Percentiles rank a stretch among this genome's conserved stretches.
Evolutionary conservation across 2,329 filamentous ascomycete genomes (phyloP).

Genomic region (Cladosporium sp.): DNA sequence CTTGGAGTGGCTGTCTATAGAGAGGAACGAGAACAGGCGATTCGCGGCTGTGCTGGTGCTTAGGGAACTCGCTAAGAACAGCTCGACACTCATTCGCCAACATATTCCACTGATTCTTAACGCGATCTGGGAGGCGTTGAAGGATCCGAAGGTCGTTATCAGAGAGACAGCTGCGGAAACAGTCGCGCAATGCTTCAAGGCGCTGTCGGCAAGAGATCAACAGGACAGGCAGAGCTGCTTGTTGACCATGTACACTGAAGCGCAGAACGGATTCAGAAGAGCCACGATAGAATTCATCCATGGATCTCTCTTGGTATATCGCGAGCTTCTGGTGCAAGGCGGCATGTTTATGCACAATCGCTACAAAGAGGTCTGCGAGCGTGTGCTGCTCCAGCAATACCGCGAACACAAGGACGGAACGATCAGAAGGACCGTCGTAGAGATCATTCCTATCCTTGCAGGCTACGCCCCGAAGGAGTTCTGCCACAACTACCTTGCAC

Average conservation of each 20-base stretch:
- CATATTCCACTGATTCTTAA: constrained; percentile 95
- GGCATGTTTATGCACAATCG: constrained; percentile 97
- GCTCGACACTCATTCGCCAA: constrained; percentile 89
- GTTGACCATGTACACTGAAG: constrained; percentile 83
- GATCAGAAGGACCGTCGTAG: constrained; percentile 83
- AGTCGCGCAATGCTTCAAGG: constrained; percentile 91
- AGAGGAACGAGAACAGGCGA: constrained; percentile 85
- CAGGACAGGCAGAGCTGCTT: constrained; percentile 85
- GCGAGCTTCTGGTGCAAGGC: constrained; percentile 87
- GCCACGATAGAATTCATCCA: constrained; percentile 85
- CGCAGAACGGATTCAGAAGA: constrained; percentile 71
- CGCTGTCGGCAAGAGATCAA: constrained; percentile 88
- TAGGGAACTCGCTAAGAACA: constrained; percentile 84
- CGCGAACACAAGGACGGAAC: constrained; percentile 88
- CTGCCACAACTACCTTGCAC: constrained; percentile 78
- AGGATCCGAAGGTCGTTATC: constrained; percentile 86
- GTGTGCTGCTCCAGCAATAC: constrained; percentile 68
- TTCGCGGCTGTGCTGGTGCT: constrained; percentile 91
- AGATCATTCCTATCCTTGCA: constrained; percentile 86
- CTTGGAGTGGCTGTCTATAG: constrained; percentile 93
- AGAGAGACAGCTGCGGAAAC: constrained; percentile 88
- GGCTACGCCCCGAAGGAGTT: constrained; percentile 91
- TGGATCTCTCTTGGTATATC: constrained; percentile 87
- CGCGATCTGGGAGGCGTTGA: constrained; percentile 89
- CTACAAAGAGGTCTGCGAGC: constrained; percentile 88